phyloP scores from a whole-genome alignment of 1,284 basidiomycete genomes.

The Ganoderma sp. region DNA sequence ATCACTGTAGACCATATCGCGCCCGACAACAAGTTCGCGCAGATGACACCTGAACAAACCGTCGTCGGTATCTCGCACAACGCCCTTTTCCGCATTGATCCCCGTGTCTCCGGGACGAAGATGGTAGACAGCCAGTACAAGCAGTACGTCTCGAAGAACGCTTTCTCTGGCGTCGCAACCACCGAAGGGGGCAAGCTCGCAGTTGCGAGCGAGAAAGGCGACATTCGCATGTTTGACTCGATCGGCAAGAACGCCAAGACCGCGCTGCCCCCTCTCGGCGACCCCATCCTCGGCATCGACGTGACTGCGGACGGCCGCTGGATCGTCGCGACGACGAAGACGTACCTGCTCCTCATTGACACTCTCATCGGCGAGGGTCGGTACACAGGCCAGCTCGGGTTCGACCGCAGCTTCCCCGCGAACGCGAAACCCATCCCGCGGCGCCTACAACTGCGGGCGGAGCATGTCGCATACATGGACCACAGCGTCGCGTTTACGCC shows the following conservation, averaged over 20 bases:
- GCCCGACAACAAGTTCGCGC: constrained; percentile 94
- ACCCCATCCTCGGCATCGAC: constrained; percentile 95
- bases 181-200: constrained; percentile 89
- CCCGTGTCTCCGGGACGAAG: constrained; percentile 89
- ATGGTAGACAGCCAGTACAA: constrained; percentile 96
- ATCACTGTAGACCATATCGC: constrained; percentile 89
- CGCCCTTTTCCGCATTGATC: constrained; percentile 96
- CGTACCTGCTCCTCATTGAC: constrained; percentile 94
- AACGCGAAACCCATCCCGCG: constrained; percentile 91
- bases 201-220: constrained; percentile 95
- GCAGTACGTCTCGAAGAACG: constrained; percentile 95
- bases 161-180: constrained; percentile 93
- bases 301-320: constrained; percentile 94
- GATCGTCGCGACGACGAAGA: constrained; percentile 96
- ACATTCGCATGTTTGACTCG: constrained; percentile 93
- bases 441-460: constrained; percentile 86
- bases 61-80: constrained; percentile 94
- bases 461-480: constrained; percentile 97
- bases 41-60: constrained; percentile 92
- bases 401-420: constrained; percentile 96
- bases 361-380: constrained; percentile 93
- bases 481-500: constrained; percentile 89
- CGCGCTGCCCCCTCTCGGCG: constrained; percentile 93
- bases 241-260: constrained; percentile 99
- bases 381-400: constrained; percentile 87